A percentile compares a stretch with the other conserved stretches of the same genome.
phyloP scores from a whole-genome alignment of 495 filamentous ascomycete genomes.

The Neurospora cerealis region DNA sequence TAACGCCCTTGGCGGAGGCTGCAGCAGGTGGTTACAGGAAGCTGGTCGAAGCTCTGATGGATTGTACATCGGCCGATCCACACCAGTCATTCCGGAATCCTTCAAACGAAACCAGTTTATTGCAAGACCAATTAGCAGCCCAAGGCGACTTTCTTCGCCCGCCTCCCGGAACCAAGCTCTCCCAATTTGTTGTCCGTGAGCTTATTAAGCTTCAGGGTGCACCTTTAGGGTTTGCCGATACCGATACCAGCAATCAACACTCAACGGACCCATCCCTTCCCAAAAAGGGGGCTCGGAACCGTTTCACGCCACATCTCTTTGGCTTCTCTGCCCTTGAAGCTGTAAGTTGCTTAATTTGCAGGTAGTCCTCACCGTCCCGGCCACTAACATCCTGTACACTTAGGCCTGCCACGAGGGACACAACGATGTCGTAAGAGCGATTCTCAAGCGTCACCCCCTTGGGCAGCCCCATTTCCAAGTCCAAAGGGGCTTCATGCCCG shows the following conservation, averaged over 20 bases:
- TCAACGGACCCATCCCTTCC: background rate
- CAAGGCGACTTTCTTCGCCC: background rate
- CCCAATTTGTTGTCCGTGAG: background rate
- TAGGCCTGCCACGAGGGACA: background rate
- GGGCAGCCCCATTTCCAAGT: background rate
- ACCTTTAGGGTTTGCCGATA: background rate
- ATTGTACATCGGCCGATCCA: conserved; percentile 1
- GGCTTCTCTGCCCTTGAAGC: background rate
- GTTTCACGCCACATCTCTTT: background rate
- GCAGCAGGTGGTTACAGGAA: background rate
- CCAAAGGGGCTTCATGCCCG: background rate
- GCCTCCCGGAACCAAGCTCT: background rate
- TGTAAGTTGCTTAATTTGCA: background rate
- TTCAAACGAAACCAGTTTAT: background rate
- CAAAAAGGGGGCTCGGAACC: background rate
- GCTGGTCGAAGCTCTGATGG: background rate
- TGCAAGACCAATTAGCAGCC: background rate
- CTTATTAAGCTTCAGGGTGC: background rate
- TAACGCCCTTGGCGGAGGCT: conserved; percentile 1
- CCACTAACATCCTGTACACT: background rate
- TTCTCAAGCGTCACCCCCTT: background rate
- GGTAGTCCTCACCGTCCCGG: background rate
- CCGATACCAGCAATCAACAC: background rate
- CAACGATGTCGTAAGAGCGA: background rate
- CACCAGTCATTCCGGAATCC: background rate